Evolutionary conservation across 2,329 filamentous ascomycete species (phyloP).

Genomic region (Bipolaris victoriae): DNA sequence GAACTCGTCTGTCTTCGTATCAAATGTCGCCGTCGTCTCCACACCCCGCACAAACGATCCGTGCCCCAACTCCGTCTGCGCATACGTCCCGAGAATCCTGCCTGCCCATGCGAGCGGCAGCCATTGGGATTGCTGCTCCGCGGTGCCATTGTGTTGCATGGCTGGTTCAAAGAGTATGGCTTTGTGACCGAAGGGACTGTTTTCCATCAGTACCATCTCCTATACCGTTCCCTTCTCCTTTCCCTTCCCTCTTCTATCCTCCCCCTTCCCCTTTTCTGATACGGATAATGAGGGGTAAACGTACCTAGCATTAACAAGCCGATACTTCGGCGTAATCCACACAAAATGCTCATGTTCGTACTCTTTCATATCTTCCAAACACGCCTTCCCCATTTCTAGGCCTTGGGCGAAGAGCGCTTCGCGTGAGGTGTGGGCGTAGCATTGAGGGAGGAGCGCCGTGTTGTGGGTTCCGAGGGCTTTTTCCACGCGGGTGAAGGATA

Average conservation of each 20-base stretch:
- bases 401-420: constrained; percentile 34
- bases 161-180: constrained; percentile 35
- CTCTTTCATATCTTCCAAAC: constrained; percentile 30
- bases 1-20: constrained; percentile 52
- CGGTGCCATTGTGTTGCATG: constrained; percentile 44
- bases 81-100: constrained; percentile 53
- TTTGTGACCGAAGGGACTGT: constrained; percentile 24
- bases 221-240: too few species aligned
- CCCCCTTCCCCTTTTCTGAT: too few species aligned
- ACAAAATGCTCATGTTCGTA: constrained; percentile 30
- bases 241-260: too few species aligned
- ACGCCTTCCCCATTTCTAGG: constrained; percentile 27
- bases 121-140: constrained; percentile 57
- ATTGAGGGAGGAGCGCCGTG: constrained; percentile 29
- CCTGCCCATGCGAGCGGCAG: constrained; percentile 39
- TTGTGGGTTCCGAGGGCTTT: constrained; percentile 18
- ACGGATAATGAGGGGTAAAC: too few species aligned
- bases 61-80: constrained; percentile 59
- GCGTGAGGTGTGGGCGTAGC: constrained; percentile 32
- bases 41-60: constrained; percentile 58
- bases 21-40: constrained; percentile 56
- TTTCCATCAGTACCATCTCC: background rate
- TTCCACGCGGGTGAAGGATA: constrained; percentile 25
- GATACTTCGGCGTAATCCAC: constrained; percentile 20
- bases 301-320: constrained; percentile 19